Evolutionary conservation across 2,329 filamentous ascomycete species (phyloP).

Genomic region (Penicillium sp.): DNA sequence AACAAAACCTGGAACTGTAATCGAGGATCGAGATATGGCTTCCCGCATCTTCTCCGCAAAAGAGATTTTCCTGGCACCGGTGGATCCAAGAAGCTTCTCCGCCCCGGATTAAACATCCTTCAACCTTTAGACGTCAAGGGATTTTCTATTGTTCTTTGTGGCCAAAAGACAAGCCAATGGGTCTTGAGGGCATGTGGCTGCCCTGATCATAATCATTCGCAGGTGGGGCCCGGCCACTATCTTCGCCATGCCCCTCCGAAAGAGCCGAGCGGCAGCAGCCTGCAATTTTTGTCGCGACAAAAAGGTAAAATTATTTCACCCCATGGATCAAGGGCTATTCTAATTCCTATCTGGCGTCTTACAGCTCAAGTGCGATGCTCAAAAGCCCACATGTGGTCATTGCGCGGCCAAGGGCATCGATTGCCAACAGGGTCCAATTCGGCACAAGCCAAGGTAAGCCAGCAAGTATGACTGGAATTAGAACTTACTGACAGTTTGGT

Average conservation of each 20-base stretch:
- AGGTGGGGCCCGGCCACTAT: background rate
- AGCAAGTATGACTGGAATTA: background rate
- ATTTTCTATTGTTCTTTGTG: background rate
- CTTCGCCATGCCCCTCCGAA: constrained; percentile 18
- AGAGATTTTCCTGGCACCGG: background rate
- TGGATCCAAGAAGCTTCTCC: background rate
- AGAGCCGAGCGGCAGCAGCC: constrained; percentile 28
- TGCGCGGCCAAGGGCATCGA: constrained; percentile 49
- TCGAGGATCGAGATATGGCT: background rate
- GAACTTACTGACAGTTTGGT: background rate
- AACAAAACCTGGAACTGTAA: no score
- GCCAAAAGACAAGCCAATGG: background rate
- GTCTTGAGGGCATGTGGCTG: background rate
- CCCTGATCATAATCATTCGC: background rate
- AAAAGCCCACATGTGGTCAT: constrained; percentile 48
- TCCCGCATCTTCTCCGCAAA: background rate
- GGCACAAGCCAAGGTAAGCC: constrained; percentile 26
- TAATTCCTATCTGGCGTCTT: background rate
- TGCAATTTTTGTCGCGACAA: constrained; percentile 42
- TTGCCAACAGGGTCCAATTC: constrained; percentile 45
- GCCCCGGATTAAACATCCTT: background rate
- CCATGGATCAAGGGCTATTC: background rate
- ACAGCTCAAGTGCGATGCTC: constrained; percentile 54
- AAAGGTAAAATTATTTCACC: constrained; percentile 22
- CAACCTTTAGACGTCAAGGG: background rate